phyloP scores from a whole-genome alignment of 2,329 filamentous ascomycete species.

The Delphinella strobiligena region DNA sequence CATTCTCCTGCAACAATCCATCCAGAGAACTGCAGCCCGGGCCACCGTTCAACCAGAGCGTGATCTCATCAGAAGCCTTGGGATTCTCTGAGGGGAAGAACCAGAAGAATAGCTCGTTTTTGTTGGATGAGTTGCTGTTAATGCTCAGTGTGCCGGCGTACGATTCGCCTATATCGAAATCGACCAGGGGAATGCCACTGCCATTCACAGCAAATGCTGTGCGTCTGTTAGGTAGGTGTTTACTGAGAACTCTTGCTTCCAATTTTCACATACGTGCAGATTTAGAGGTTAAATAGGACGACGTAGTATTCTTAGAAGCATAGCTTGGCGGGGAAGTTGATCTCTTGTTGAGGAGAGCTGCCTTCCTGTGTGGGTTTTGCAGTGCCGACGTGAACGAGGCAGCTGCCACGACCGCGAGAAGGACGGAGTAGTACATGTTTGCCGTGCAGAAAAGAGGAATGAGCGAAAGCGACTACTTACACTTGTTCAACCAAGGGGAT shows the following conservation, averaged over 20 bases:
- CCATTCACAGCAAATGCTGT: slow-evolving; percentile 18
- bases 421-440: not conserved
- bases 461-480: no score
- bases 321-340: not conserved
- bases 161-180: slow-evolving; percentile 32
- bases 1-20: slow-evolving; percentile 32
- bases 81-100: slow-evolving; percentile 36
- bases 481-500: no score
- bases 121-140: slow-evolving; percentile 14
- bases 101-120: slow-evolving; percentile 35
- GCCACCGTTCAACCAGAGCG: slow-evolving; percentile 26
- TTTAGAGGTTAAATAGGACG: not conserved
- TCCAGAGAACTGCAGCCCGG: slow-evolving; percentile 32
- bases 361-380: not conserved
- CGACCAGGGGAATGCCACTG: slow-evolving; percentile 22
- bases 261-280: not conserved
- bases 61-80: slow-evolving; percentile 28
- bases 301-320: not conserved
- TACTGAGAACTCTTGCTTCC: not conserved
- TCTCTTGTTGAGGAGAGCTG: not conserved
- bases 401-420: not conserved
- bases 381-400: not conserved
- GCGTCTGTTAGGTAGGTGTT: not conserved
- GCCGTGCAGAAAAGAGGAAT: not conserved
- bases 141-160: slow-evolving; percentile 27